These are phyloP conservation scores for Lentinula novae-zelandiae DNA, from an alignment of 1,284 basidiomycete species.

Conservation along the genomic window DNA sequence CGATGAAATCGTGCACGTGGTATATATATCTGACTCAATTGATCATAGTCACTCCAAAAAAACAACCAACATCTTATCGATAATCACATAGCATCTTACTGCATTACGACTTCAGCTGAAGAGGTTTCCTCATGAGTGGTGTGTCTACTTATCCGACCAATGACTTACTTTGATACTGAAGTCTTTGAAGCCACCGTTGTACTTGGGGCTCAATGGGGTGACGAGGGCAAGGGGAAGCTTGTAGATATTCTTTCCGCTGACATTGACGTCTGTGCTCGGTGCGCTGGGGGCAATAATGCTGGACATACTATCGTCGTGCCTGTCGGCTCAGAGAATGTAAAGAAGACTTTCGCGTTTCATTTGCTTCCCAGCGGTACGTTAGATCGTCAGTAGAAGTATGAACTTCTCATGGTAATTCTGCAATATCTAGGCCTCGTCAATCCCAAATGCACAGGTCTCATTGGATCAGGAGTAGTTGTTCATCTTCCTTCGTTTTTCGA, in stretches of 20 bases:
- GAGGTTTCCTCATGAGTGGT: constrained; percentile 5
- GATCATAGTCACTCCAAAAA: too few species aligned
- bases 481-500: constrained; percentile 95
- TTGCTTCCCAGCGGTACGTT: constrained; percentile 83
- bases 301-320: constrained; percentile 97
- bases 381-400: neutral
- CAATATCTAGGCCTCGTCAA: constrained; percentile 78
- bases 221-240: constrained; percentile 95
- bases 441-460: constrained; percentile 81
- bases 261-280: constrained; percentile 91
- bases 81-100: neutral
- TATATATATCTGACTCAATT: too few species aligned
- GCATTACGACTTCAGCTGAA: neutral
- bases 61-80: neutral
- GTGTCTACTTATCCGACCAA: neutral
- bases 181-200: constrained; percentile 42
- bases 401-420: neutral
- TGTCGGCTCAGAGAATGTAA: constrained; percentile 56
- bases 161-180: neutral
- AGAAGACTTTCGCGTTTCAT: constrained; percentile 94
- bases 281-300: constrained; percentile 98
- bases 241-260: constrained; percentile 90
- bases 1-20: too few species aligned
- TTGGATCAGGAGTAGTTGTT: constrained; percentile 93
- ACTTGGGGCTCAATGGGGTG: constrained; percentile 92